A percentile compares a stretch with the other conserved stretches of the same genome.
Evolutionary conservation across 306 rosid genomes (phyloP).

Genomic region (Alnus glutinosa): DNA sequence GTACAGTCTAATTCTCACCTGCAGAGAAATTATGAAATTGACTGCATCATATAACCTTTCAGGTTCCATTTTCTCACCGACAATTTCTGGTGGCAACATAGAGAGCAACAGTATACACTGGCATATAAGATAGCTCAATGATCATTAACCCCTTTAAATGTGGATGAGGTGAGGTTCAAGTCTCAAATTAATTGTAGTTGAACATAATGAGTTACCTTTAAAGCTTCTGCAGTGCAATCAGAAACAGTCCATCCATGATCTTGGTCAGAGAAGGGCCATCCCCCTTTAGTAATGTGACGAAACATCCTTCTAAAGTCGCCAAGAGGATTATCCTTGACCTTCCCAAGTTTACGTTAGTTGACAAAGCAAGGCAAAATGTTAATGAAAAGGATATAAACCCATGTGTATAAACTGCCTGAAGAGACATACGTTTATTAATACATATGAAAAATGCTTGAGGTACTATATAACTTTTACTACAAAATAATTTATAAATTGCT

Average conservation of each 20-base stretch:
- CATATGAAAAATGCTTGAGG: no score
- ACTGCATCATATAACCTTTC: constrained; percentile 61
- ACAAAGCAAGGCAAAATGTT: neutral
- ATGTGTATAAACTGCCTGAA: neutral
- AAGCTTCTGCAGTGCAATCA: constrained; percentile 45
- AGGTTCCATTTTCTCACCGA: constrained; percentile 69
- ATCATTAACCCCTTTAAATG: neutral
- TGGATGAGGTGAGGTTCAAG: neutral
- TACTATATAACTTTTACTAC: no score
- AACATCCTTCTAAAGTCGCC: constrained; percentile 26
- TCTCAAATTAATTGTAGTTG: neutral
- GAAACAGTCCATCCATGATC: constrained; percentile 50
- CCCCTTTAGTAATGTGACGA: constrained; percentile 46
- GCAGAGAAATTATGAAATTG: constrained; percentile 65
- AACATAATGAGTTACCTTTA: constrained; percentile 19
- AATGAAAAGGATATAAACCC: neutral
- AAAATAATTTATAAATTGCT: no score
- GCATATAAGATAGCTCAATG: neutral
- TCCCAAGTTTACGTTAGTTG: neutral
- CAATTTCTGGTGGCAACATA: constrained; percentile 56
- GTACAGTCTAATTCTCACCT: constrained; percentile 32
- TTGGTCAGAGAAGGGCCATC: constrained; percentile 42
- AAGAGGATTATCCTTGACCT: constrained; percentile 30
- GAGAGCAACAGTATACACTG: constrained; percentile 69
- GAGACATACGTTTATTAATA: no score